Evolutionary conservation across 208 protist species (phyloP).

Genomic region (Porcisia deanei): DNA sequence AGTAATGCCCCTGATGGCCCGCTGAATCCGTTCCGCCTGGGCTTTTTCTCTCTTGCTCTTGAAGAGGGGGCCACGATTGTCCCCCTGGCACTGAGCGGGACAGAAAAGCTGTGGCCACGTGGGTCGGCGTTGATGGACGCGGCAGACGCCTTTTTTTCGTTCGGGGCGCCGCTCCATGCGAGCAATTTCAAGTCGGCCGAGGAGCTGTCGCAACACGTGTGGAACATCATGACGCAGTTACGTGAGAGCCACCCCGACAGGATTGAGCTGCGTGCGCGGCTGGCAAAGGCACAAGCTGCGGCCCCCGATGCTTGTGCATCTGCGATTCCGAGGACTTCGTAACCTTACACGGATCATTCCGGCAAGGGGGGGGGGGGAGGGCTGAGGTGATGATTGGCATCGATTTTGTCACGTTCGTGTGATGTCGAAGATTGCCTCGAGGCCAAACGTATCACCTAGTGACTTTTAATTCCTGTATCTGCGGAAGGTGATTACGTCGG

Average conservation of each 20-base stretch:
- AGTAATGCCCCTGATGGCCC: conserved; percentile 66
- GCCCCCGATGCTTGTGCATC: not conserved
- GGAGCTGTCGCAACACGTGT: conserved; percentile 64
- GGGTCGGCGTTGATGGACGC: conserved; percentile 52
- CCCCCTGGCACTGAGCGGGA: conserved; percentile 79
- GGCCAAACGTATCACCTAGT: not conserved
- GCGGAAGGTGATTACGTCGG: too few species aligned
- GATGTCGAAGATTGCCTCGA: too few species aligned
- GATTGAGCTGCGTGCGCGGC: conserved; percentile 24
- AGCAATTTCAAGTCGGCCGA: conserved; percentile 63
- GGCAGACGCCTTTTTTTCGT: conserved; percentile 68
- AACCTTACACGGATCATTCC: too few species aligned
- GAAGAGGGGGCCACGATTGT: conserved; percentile 82
- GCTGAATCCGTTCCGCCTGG: conserved; percentile 74
- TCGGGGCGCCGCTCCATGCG: conserved; percentile 71
- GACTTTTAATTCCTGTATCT: not conserved
- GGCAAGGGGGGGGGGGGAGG: not conserved
- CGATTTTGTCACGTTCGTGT: not conserved
- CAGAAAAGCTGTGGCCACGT: conserved; percentile 73
- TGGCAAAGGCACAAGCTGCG: not conserved
- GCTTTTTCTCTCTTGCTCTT: conserved; percentile 80
- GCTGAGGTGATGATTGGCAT: not conserved
- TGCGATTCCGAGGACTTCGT: not conserved
- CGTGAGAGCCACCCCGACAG: conserved; percentile 79
- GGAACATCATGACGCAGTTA: conserved; percentile 59